Evolutionary conservation across 2,329 filamentous ascomycete genomes (phyloP).

Genomic region (Xylaria sp.): DNA sequence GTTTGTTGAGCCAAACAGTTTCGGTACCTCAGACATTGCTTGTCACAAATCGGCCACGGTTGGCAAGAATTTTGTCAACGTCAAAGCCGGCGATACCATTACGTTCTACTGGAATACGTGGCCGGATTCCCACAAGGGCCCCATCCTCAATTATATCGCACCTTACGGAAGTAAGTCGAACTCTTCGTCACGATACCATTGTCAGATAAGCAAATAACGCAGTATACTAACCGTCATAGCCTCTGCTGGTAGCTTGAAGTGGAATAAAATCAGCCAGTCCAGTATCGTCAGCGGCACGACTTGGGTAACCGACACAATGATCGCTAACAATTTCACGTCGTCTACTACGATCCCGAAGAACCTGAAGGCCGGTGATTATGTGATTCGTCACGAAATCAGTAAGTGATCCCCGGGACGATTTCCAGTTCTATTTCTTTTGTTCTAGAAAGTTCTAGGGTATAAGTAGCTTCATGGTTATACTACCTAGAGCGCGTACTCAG

Average conservation of each 20-base stretch:
- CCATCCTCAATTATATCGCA: constrained; percentile 52
- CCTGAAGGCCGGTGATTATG: constrained; percentile 60
- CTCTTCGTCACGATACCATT: constrained; percentile 55
- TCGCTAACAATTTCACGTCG: constrained; percentile 56
- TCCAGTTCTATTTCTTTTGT: neutral
- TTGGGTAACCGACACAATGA: constrained; percentile 65
- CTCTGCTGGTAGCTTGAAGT: constrained; percentile 60
- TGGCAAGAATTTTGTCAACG: constrained; percentile 52
- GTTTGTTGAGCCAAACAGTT: constrained; percentile 57
- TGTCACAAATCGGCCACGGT: constrained; percentile 59
- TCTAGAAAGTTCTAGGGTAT: neutral
- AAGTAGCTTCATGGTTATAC: neutral
- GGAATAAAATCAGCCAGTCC: constrained; percentile 66
- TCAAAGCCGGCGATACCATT: constrained; percentile 51
- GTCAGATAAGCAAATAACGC: constrained; percentile 55
- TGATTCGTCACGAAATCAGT: constrained; percentile 60
- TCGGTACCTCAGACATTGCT: constrained; percentile 56
- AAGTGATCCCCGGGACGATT: neutral
- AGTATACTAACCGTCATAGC: constrained; percentile 55
- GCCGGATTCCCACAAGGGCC: constrained; percentile 54
- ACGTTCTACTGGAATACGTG: constrained; percentile 55
- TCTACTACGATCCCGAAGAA: constrained; percentile 56
- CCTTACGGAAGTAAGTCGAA: constrained; percentile 50
- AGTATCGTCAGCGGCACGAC: constrained; percentile 59
- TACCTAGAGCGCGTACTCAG: neutral